These are phyloP conservation scores for Corchorus olitorius DNA, from an alignment of 345 rosid species.

Conservation along the genomic window DNA sequence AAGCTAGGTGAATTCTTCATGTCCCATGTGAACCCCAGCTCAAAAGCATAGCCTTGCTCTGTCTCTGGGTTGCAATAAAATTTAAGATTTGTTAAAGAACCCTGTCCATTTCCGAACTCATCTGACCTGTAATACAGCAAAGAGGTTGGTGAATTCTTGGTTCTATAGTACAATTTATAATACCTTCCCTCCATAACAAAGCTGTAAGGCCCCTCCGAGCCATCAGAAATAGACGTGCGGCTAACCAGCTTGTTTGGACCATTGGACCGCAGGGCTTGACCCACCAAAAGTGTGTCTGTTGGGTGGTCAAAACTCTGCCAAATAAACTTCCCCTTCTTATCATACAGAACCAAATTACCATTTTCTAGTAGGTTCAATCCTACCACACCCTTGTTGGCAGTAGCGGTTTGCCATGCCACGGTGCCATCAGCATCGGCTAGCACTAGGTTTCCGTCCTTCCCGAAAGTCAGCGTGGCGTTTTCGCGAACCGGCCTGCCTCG, in stretches of 20 bases:
- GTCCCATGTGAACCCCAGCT: constrained; percentile 11
- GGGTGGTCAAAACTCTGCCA: constrained; percentile 72
- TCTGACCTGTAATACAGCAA: constrained; percentile 22
- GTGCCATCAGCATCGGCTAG: constrained; percentile 59
- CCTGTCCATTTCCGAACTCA: not conserved
- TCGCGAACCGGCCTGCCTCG: constrained; percentile 59
- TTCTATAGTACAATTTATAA: constrained; percentile 15
- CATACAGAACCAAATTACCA: constrained; percentile 65
- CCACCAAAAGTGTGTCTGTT: constrained; percentile 62
- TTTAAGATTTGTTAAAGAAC: constrained; percentile 3
- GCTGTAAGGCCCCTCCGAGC: constrained; percentile 51
- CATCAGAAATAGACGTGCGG: constrained; percentile 36
- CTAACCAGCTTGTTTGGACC: constrained; percentile 52
- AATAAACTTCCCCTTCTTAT: constrained; percentile 41
- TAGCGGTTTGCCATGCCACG: constrained; percentile 62
- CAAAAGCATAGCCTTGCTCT: constrained; percentile 6
- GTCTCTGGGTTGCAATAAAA: not conserved
- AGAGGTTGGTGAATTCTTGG: constrained; percentile 26
- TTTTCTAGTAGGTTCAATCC: constrained; percentile 52
- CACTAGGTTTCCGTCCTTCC: constrained; percentile 55
- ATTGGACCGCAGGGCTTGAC: constrained; percentile 42
- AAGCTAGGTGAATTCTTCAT: not conserved
- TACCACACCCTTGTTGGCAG: constrained; percentile 57
- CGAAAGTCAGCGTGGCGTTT: constrained; percentile 54
- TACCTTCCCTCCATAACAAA: constrained; percentile 45